Evolutionary conservation across 2,329 filamentous ascomycete species (phyloP).

Genomic region (Aspergillus piperis): DNA sequence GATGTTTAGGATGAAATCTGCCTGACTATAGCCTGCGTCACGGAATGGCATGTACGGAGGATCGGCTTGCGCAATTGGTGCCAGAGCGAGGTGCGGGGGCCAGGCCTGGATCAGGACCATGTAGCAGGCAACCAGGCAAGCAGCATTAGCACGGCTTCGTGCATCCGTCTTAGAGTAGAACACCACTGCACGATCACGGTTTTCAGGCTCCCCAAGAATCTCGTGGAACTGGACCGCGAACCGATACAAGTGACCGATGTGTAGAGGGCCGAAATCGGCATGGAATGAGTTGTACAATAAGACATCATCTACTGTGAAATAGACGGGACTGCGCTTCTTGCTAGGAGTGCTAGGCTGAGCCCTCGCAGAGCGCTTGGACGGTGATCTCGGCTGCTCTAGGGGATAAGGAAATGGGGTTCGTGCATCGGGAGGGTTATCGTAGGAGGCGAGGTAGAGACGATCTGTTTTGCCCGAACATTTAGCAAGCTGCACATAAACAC

Average conservation of each 20-base stretch:
- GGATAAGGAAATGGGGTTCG: constrained; percentile 87
- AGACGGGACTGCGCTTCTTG: constrained; percentile 69
- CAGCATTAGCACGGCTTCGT: constrained; percentile 84
- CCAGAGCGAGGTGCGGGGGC: constrained; percentile 92
- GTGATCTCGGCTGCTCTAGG: constrained; percentile 60
- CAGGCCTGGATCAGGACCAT: constrained; percentile 98
- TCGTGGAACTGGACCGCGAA: constrained; percentile 97
- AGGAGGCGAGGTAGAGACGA: constrained; percentile 91
- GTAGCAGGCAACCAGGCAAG: constrained; percentile 93
- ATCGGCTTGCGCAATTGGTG: constrained; percentile 93
- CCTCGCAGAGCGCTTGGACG: constrained; percentile 73
- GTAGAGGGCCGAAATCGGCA: constrained; percentile 94
- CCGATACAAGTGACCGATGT: constrained; percentile 95
- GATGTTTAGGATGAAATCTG: constrained; percentile 91
- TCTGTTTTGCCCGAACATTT: constrained; percentile 55
- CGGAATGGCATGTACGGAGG: constrained; percentile 98
- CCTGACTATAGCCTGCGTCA: constrained; percentile 96
- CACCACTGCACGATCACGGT: constrained; percentile 85
- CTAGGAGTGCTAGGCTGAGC: constrained; percentile 60
- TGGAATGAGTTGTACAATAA: constrained; percentile 98
- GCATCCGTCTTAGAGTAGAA: constrained; percentile 95
- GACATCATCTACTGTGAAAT: constrained; percentile 91
- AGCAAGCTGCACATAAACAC: not conserved
- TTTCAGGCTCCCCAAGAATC: constrained; percentile 86
- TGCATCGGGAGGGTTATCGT: constrained; percentile 75